Conservation (phyloP, 108 stramenopile species). For the Nitzschia sp. region DNA sequence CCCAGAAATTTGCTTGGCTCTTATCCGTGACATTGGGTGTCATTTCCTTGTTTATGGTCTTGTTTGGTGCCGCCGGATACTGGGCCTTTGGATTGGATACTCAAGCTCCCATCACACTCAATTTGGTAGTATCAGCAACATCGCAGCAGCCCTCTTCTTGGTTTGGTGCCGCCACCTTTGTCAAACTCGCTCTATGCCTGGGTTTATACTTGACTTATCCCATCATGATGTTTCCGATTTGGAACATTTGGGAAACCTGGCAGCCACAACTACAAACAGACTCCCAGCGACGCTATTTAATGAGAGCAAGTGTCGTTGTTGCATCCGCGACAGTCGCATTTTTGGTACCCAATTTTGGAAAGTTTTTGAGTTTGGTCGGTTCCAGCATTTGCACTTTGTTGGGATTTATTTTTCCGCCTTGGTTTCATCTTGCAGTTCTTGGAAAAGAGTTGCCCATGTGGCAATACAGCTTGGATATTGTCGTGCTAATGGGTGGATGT, state of each 20-base stretch:
- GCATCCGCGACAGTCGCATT: slow-evolving; percentile 64
- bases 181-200: slow-evolving; percentile 70
- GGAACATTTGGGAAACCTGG: slow-evolving; percentile 51
- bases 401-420: slow-evolving; percentile 71
- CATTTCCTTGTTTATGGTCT: slow-evolving; percentile 67
- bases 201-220: slow-evolving; percentile 81
- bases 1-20: slow-evolving; percentile 49
- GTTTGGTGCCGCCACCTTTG: slow-evolving; percentile 47
- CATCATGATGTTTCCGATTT: slow-evolving; percentile 84
- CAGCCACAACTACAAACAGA: slow-evolving; percentile 31
- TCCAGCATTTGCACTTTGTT: slow-evolving; percentile 72
- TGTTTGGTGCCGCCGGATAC: slow-evolving; percentile 73
- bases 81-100: slow-evolving; percentile 62
- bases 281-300: slow-evolving; percentile 9
- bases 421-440: slow-evolving; percentile 66
- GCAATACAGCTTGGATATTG: slow-evolving; percentile 43
- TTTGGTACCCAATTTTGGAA: slow-evolving; percentile 70
- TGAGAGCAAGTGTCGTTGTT: slow-evolving; percentile 51
- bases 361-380: slow-evolving; percentile 71
- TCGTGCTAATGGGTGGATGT: slow-evolving; percentile 55
- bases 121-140: too few relatives aligned
- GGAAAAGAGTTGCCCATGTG: slow-evolving; percentile 46
- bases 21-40: slow-evolving; percentile 44
- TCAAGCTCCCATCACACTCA: slow-evolving; percentile 70
- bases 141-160: too few relatives aligned